A percentile compares a stretch with the other conserved stretches of the same genome.
Conservation (phyloP, 495 filamentous ascomycete genomes). For the Tuber microsphaerosporum region DNA sequence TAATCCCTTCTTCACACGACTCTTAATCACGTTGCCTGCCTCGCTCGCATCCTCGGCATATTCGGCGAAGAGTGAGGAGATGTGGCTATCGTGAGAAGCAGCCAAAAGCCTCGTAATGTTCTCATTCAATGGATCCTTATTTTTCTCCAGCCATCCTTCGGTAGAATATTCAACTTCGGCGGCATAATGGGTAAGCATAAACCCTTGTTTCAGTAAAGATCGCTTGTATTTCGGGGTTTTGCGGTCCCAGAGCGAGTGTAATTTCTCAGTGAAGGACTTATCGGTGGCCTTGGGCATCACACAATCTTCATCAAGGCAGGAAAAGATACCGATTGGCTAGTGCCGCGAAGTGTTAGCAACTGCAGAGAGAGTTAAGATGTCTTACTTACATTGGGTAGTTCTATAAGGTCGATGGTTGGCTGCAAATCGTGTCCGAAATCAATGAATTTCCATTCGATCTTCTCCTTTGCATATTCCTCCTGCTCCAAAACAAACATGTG, state of each 20-base stretch:
- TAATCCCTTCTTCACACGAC: slow-evolving; percentile 90
- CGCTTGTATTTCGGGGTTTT: slow-evolving; percentile 89
- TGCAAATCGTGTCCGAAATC: slow-evolving; percentile 97
- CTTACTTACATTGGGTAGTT: slow-evolving; percentile 63
- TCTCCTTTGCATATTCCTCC: slow-evolving; percentile 94
- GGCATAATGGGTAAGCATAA: slow-evolving; percentile 97
- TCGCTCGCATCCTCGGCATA: slow-evolving; percentile 75
- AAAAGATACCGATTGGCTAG: slow-evolving; percentile 90
- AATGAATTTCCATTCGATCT: slow-evolving; percentile 99
- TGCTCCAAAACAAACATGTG: slow-evolving; percentile 99
- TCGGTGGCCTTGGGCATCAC: slow-evolving; percentile 99
- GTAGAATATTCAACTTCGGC: slow-evolving; percentile 97
- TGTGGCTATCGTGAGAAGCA: slow-evolving; percentile 69
- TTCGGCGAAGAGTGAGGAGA: slow-evolving; percentile 79
- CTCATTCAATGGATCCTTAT: slow-evolving; percentile 97
- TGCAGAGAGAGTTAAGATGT: background rate
- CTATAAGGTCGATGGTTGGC: slow-evolving; percentile 96
- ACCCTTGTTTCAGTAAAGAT: slow-evolving; percentile 81
- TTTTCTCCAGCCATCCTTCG: slow-evolving; percentile 94
- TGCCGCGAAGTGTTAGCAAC: slow-evolving; percentile 9
- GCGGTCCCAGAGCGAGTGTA: slow-evolving; percentile 91
- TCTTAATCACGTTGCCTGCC: slow-evolving; percentile 52
- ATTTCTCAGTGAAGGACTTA: slow-evolving; percentile 92
- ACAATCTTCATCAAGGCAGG: slow-evolving; percentile 93
- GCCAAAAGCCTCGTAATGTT: slow-evolving; percentile 86